Base-by-base conservation (phyloP, 805 yeast species). In the Torulaspora gathmanii region DNA sequence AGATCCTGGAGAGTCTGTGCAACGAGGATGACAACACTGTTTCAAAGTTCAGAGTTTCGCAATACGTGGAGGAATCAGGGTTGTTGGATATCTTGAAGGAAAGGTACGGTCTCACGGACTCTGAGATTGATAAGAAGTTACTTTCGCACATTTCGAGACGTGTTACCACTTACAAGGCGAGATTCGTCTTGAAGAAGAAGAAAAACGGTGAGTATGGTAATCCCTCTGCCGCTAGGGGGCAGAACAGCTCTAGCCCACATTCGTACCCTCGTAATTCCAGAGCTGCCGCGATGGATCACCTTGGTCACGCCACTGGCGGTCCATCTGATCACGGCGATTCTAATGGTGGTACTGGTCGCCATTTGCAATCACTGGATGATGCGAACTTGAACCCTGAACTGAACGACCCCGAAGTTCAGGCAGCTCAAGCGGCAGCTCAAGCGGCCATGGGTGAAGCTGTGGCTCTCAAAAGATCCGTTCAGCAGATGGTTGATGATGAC, bases 131-230 rank as follows among this genome's bases (percentile, higher is more conserved):
- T 31, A 62, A 62, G 44, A 60, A 53, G 37, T 50, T 64, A 41
- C 47, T 56, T 12, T 53, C 61, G 10, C 53, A 58, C 33, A 63
- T 64, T 13, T 57, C 65, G 4, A 58, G 68, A 50, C 60, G 66
- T 40, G 64, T 64, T 10, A 63, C 68, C 19, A 62, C 68, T 5
- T 64, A 63, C 43, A 64, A 64, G 37, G 66, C 69, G 12, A 52
- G 69, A 33, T 62, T 63, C 37, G 65, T 63, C 5, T 42, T 60
- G 36, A 64, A 63, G 45, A 60, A 61, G 46, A 63, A 62, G 54
- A 64, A 56, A 41, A 57, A 50, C 27, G 66, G 66, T 12, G 59
- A 59, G 15, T 64, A 61, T 36, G 60, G 58, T 11, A 49, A 31
- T n/a, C 34, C 47, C 3, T 42, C 45, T 20, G 31, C 42, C n/a